Evolutionary conservation across 2,329 filamentous ascomycete species (phyloP).

Genomic region (Neopestalotiopsis sp.): DNA sequence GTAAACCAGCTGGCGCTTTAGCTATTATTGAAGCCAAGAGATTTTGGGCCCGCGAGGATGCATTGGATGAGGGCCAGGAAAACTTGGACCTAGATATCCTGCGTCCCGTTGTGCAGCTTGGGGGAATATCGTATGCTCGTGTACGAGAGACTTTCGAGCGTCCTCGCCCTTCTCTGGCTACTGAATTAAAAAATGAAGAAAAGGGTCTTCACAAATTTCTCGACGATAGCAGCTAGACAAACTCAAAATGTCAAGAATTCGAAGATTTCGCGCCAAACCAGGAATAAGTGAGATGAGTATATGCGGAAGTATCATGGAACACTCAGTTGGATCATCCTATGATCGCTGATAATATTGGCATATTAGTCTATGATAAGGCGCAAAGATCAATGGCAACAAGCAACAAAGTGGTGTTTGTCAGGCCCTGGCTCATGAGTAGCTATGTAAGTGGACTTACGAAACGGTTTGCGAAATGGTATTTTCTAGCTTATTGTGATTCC

Average conservation of each 20-base stretch:
- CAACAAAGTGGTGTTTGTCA: not conserved
- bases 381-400: not conserved
- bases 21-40: conserved; percentile 18
- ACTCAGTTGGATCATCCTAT: not conserved
- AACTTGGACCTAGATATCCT: conserved; percentile 12
- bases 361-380: not conserved
- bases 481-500: not conserved
- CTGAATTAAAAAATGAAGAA: not conserved
- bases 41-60: conserved; percentile 21
- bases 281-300: too few relatives aligned
- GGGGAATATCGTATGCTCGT: conserved; percentile 18
- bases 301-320: too few relatives aligned
- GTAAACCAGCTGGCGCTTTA: not conserved
- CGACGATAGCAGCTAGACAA: not conserved
- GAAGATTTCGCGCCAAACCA: too few relatives aligned
- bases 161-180: conserved; percentile 6
- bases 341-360: too few relatives aligned
- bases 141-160: conserved; percentile 14
- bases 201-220: not conserved
- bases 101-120: conserved; percentile 18
- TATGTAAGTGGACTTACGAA: not conserved
- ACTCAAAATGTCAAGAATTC: not conserved
- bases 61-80: not conserved
- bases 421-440: not conserved
- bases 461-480: not conserved